These are phyloP conservation scores for Paramecium sonneborni DNA, from an alignment of 73 alveolate species.

Conservation along the genomic window DNA sequence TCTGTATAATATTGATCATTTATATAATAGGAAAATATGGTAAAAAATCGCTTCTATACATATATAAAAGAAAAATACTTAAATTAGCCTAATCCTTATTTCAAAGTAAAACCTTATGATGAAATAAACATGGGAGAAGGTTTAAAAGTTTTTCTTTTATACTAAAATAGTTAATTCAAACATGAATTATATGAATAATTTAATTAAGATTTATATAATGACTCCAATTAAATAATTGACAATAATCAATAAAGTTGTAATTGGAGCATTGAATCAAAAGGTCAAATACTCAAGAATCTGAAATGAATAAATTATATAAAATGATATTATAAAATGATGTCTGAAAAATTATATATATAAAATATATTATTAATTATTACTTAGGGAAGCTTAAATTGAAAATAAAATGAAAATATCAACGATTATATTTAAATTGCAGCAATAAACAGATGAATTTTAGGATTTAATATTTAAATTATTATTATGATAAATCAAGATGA, in stretches of 20 bases:
- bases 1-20: background rate
- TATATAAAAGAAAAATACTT: background rate
- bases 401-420: too few relatives aligned
- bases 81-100: background rate
- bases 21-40: background rate
- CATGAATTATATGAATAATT: background rate
- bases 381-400: too few relatives aligned
- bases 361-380: too few relatives aligned
- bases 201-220: background rate
- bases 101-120: background rate
- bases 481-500: background rate
- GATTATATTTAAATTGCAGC: too few relatives aligned
- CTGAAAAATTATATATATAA: too few relatives aligned
- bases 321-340: too few relatives aligned
- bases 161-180: background rate
- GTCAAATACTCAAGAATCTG: background rate
- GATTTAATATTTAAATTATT: background rate
- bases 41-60: conserved; percentile 4
- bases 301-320: too few relatives aligned
- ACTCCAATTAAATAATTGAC: background rate
- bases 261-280: background rate
- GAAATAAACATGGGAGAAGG: background rate
- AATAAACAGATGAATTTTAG: too few relatives aligned
- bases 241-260: background rate
- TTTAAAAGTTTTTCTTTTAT: background rate